These are phyloP conservation scores for Myriosclerotinia duriaeana DNA, from an alignment of 2,329 filamentous ascomycete species.

Conservation along the genomic window DNA sequence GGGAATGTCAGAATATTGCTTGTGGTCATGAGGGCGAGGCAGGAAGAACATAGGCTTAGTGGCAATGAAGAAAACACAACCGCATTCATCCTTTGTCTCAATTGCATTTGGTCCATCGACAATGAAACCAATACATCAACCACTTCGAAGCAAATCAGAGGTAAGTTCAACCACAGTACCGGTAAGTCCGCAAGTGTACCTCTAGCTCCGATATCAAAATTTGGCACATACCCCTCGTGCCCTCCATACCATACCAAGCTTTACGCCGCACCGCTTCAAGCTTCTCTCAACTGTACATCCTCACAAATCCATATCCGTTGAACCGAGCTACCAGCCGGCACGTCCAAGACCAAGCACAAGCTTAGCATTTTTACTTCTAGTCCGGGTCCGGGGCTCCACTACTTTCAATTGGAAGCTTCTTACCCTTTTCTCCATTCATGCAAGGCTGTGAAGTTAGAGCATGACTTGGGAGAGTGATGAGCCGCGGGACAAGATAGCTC, in stretches of 20 bases:
- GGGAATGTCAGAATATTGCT: conserved; percentile 8
- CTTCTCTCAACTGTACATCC: background rate
- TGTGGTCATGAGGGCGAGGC: too few relatives aligned
- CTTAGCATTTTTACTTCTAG: conserved; percentile 11
- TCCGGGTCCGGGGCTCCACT: conserved; percentile 14
- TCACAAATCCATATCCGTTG: conserved; percentile 16
- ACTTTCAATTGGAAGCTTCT: conserved; percentile 10
- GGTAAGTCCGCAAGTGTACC: background rate
- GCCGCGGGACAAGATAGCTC: conserved; percentile 21
- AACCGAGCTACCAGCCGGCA: conserved; percentile 22
- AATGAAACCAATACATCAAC: conserved; percentile 1
- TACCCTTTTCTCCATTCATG: conserved; percentile 16
- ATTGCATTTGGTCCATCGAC: conserved; percentile 7
- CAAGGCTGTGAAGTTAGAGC: conserved; percentile 15
- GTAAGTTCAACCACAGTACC: background rate
- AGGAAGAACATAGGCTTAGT: background rate
- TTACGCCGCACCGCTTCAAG: background rate
- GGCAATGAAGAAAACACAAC: conserved; percentile 7
- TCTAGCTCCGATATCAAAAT: too few relatives aligned
- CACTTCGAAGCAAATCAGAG: background rate
- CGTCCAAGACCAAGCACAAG: conserved; percentile 19
- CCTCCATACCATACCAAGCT: background rate
- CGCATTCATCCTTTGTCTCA: conserved; percentile 21
- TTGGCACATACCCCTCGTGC: too few relatives aligned
- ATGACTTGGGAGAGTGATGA: conserved; percentile 12